Evolutionary conservation across 139 green algal genomes (phyloP).

Genomic region (Tetradesmus lagerheimii): DNA sequence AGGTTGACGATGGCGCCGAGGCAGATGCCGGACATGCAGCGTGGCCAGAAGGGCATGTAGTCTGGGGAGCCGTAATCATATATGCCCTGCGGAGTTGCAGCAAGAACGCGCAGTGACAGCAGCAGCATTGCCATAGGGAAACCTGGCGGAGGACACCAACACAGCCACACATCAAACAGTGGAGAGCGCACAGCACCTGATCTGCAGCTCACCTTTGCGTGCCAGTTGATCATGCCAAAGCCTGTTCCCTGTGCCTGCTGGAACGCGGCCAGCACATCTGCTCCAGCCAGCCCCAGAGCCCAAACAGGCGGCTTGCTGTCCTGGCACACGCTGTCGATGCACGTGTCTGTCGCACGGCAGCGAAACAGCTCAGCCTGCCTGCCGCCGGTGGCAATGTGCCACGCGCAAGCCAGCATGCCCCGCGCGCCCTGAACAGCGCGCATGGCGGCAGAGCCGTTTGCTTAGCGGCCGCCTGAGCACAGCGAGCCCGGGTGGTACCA

Average conservation of each 20-base stretch:
- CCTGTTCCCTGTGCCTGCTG: not conserved
- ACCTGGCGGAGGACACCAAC: too few relatives aligned
- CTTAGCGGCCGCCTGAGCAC: not conserved
- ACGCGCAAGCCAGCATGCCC: not conserved
- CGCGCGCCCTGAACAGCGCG: too few relatives aligned
- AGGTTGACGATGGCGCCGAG: too few relatives aligned
- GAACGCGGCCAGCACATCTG: not conserved
- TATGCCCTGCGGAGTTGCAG: too few relatives aligned
- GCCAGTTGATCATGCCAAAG: not conserved
- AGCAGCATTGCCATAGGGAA: too few relatives aligned
- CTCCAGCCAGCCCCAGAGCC: not conserved
- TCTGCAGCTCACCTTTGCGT: not conserved
- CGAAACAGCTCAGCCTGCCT: too few relatives aligned
- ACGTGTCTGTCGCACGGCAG: not conserved
- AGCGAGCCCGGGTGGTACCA: too few relatives aligned
- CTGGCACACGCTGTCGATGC: not conserved
- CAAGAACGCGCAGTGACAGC: too few relatives aligned
- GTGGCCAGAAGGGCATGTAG: too few relatives aligned
- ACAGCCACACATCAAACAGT: not conserved
- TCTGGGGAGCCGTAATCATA: too few relatives aligned
- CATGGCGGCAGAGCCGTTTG: not conserved
- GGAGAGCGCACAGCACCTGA: not conserved
- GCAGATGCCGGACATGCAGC: too few relatives aligned
- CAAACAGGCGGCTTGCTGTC: not conserved
- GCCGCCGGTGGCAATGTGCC: too few relatives aligned